Evolutionary conservation across 2,329 filamentous ascomycete genomes (phyloP), one percentile per base, ranked within the genome.

Genomic region (Didymella pomorum): DNA sequence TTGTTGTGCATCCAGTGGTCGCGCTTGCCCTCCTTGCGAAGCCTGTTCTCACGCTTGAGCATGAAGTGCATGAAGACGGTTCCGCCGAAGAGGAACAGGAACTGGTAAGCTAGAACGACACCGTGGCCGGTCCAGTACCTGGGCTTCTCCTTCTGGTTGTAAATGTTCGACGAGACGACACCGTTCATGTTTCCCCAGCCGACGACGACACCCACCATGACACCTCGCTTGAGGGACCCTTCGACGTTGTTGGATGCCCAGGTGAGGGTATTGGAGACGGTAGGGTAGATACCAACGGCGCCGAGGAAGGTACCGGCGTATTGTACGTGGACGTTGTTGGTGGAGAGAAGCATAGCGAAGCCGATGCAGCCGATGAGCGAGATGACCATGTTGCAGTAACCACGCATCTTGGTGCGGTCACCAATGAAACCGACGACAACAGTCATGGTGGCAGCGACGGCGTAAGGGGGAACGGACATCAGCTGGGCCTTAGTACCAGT

Each of bases 101-200:
- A 79, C 76, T 93, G 82, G 76, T 93, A 97, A 0, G 80, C 90
- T 42, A 96, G 78, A 3, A 96, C 87, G 0, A 88, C 83, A 9
- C 84, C 88, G 68, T 97, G 93, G 2, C 93, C 93, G 4, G 87
- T 83, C 47, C 83, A 84, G 79, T 87, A 97, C 23, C 83, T 83
- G 1, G 89, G 91, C 61, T 65, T 86, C 72, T 86, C 81, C 63
- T 84, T 79, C 71, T 73, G 67, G 12, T 79, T 79, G 71, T 92
- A 97, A 69, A 97, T 92, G 76, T 97, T 96, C 68, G 86, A 89
- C 66, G 85, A 88, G 18, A 97, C 89, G 44, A 97, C 86, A 53
- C 93, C 93, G 76, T 96, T 96, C 59, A 97, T 81, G 74, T 97
- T 97, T 47, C 93, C 93, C 91, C 91, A 96, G 35, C 79, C 93